These are phyloP conservation scores for Escallonia rubra DNA, from an alignment of 129 eudicot species.

Conservation along the genomic window DNA sequence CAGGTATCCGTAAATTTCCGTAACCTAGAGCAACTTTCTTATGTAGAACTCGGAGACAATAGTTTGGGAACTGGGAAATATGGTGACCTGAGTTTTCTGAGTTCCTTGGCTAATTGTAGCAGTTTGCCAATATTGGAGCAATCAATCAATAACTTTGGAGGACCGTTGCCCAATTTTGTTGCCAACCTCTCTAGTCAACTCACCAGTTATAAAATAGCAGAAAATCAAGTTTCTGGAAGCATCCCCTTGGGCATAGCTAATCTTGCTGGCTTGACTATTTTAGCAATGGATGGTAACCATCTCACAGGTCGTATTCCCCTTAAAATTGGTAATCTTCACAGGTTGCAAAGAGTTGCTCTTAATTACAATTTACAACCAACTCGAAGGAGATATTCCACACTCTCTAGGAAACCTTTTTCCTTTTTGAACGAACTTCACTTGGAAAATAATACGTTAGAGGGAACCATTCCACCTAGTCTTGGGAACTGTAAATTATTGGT, in stretches of 20 bases:
- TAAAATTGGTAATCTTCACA: slow-evolving; percentile 8
- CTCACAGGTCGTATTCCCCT: slow-evolving; percentile 4
- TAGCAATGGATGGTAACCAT: neutral
- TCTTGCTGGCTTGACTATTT: neutral
- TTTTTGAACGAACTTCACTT: neutral
- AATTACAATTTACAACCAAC: neutral
- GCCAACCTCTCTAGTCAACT: slow-evolving; percentile 14
- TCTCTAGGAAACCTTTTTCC: slow-evolving; percentile 17
- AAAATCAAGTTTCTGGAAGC: slow-evolving; percentile 6
- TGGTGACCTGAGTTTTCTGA: slow-evolving; percentile 17
- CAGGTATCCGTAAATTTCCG: slow-evolving; percentile 10
- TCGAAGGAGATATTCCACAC: slow-evolving; percentile 9
- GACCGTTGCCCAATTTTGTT: slow-evolving; percentile 11
- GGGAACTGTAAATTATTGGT: slow-evolving; percentile 3
- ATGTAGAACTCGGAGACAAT: neutral
- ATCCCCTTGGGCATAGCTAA: slow-evolving; percentile 19
- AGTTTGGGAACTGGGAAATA: slow-evolving; percentile 5
- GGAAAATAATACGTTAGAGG: slow-evolving; percentile 4
- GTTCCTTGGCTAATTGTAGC: slow-evolving; percentile 19
- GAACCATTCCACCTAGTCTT: slow-evolving; percentile 4
- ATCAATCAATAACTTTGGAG: slow-evolving; percentile 10
- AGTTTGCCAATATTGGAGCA: neutral
- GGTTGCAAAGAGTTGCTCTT: neutral
- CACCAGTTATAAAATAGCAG: neutral
- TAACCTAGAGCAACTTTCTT: neutral